Evolutionary conservation across 768 basidiomycete genomes (phyloP).

Genomic region (Peribolospora baueri): DNA sequence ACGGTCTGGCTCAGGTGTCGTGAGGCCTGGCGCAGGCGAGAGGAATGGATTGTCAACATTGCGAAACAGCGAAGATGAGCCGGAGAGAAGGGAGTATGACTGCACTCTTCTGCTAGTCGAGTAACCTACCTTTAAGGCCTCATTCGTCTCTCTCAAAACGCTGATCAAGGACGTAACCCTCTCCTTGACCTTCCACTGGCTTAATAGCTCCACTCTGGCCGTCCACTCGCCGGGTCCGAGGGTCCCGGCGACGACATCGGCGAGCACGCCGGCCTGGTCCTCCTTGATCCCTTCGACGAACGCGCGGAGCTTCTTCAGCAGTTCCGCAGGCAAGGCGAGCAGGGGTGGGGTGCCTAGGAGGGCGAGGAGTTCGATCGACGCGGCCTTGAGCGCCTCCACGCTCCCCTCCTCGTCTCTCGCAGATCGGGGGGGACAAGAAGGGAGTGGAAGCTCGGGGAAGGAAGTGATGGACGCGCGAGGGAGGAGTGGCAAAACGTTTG

Average conservation of each 20-base stretch:
- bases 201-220: too few relatives aligned
- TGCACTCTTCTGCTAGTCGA: too few relatives aligned
- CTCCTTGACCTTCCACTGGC: too few relatives aligned
- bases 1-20: too few relatives aligned
- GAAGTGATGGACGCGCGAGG: not conserved
- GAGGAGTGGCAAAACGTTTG: not conserved
- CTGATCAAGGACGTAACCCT: too few relatives aligned
- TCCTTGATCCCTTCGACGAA: not conserved
- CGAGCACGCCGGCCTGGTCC: not conserved
- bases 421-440: not conserved
- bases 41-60: too few relatives aligned
- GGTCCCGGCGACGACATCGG: slow-evolving; percentile 1
- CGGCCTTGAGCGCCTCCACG: not conserved
- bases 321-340: not conserved
- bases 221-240: not conserved
- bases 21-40: too few relatives aligned
- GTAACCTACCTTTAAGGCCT: too few relatives aligned
- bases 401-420: not conserved
- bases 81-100: too few relatives aligned
- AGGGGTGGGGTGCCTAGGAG: slow-evolving; percentile 8
- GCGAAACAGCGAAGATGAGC: too few relatives aligned
- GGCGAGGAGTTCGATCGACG: slow-evolving; percentile 1
- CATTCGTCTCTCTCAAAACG: too few relatives aligned
- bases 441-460: not conserved
- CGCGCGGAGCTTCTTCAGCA: not conserved